Evolutionary conservation across 2,329 filamentous ascomycete genomes (phyloP).

Genomic region (Rugonectria rugulosa): DNA sequence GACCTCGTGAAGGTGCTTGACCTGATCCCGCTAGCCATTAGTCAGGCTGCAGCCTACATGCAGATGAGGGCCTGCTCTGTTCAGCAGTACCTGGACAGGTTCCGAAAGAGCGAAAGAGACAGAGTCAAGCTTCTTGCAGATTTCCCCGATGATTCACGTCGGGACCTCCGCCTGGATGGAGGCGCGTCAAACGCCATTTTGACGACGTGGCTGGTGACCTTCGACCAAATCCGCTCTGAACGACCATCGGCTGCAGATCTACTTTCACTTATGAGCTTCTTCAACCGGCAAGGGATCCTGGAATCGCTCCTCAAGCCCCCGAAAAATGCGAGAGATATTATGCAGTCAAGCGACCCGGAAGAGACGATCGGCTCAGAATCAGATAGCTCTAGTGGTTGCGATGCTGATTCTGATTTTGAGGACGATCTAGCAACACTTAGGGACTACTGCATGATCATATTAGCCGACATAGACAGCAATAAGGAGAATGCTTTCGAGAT

Average conservation of each 20-base stretch:
- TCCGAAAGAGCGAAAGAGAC: slow-evolving; percentile 38
- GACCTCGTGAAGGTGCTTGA: slow-evolving; percentile 24
- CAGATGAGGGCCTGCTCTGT: no score
- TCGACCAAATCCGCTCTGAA: slow-evolving; percentile 7
- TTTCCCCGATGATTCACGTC: slow-evolving; percentile 24
- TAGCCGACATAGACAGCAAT: no score
- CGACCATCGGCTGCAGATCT: slow-evolving; percentile 5
- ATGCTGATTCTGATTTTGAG: no score
- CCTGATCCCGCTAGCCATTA: no score
- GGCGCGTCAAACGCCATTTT: slow-evolving; percentile 12
- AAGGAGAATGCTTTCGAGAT: no score
- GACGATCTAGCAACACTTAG: no score
- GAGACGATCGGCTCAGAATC: no score
- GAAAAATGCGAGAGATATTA: no score
- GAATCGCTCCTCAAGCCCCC: neutral
- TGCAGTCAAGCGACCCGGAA: no score
- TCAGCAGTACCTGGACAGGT: slow-evolving; percentile 42
- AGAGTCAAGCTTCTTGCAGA: slow-evolving; percentile 34
- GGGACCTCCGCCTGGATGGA: slow-evolving; percentile 22
- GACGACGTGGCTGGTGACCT: slow-evolving; percentile 11
- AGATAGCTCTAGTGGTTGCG: no score
- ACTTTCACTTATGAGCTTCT: slow-evolving; percentile 21
- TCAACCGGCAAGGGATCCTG: slow-evolving; percentile 9
- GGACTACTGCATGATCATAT: no score
- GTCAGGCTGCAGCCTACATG: no score